Evolutionary conservation across 495 filamentous ascomycete genomes (phyloP), one percentile per base, ranked within the genome.

Genomic region (Emericellopsis terricola): DNA sequence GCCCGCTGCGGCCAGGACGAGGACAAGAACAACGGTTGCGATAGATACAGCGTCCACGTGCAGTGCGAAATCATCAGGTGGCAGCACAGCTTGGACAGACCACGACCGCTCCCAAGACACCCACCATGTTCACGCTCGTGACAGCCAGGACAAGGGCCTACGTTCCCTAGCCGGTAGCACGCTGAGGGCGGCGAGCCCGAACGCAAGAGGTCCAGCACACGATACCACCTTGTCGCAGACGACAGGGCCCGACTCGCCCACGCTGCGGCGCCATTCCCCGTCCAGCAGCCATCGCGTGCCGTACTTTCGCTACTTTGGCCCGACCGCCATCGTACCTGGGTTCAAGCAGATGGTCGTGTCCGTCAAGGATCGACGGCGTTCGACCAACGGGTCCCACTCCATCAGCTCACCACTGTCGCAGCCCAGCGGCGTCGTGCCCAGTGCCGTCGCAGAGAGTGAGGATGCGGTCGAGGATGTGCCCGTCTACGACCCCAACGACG

Each of bases 311-410:
- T 91, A 86, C 47, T 86, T 87, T 48, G 82, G 82, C 0, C 80
- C 81, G 1, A 91, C 82, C 2, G 82, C 82, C 38, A 91, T 91
- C 43, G 79, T 86, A 23, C 81, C 81, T 2, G 82, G 82, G n/a
- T 87, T 82, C 53, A 91, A 87, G 51, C 79, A 86, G 47, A 85
- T 87, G 77, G 76, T 89, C 34, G 80, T 82, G 10, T 69, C 71
- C 27, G 40, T 65, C 34, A 52, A 57, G 20, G 55, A 65, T 42
- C 48, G 64, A 38, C 51, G 62, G 4, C 52, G 54, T 40, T 65
- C 63, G 38, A 42, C 49, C 1, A 47, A 44, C 9, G 43, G 44
- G 27, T 60, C 56, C 21, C 56, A 63, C 46, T 58, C 58, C 11
- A 50, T 50, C 14, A 48, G 51, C 2, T 65, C 59, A 3, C 59